Evolutionary conservation across 2,329 filamentous ascomycete species (phyloP), one percentile per base, ranked within the genome.

Genomic region (Fusarium equiseti): DNA sequence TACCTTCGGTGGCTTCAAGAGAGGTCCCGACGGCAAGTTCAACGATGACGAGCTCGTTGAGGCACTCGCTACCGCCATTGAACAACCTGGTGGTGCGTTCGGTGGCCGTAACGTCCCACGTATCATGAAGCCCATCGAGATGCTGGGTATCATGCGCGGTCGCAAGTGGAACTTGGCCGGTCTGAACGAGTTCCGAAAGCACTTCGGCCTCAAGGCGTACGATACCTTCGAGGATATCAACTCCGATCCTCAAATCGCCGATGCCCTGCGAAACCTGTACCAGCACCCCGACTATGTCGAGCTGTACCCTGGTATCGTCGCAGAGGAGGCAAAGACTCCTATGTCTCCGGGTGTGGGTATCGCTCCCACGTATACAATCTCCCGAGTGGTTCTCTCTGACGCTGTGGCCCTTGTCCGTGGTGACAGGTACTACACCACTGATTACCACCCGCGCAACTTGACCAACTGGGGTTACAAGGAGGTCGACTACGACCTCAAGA

Each of bases 381-480:
- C 91, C 0, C 88, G 92, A 22, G 92, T 92, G 4, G 89, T 95
- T 4, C 81, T 95, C 8, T 93, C 91, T 0, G 92, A 95, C 72
- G 92, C 92, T 1, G 91, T 95, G 1, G 87, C 90, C n/a, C 85
- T 95, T 8, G 92, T 94, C 9, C 88, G 92, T 26, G 91, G 92
- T 35, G 93, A 96, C 75, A 84, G 93, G 22, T 91, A 93, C 81
- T 94, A 94, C 82, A 95, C 92, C 0, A 84, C 80, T n/a, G 92
- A 95, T 78, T 95, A 92, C 78, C 89, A 90, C 71, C 88, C 93
- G 0, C 87, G 89, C 11, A 89, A 90, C 72, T 81, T 97, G 49
- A 97, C 93, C 2, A 94, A 93, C 80, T 97, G 93, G 93, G 93
- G 93, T 22, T 95, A 88, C 82, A 88, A 89, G 58, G 91, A 94